Conservation (phyloP, 2,329 filamentous ascomycete genomes). For the Cryphonectria carpinicola region DNA sequence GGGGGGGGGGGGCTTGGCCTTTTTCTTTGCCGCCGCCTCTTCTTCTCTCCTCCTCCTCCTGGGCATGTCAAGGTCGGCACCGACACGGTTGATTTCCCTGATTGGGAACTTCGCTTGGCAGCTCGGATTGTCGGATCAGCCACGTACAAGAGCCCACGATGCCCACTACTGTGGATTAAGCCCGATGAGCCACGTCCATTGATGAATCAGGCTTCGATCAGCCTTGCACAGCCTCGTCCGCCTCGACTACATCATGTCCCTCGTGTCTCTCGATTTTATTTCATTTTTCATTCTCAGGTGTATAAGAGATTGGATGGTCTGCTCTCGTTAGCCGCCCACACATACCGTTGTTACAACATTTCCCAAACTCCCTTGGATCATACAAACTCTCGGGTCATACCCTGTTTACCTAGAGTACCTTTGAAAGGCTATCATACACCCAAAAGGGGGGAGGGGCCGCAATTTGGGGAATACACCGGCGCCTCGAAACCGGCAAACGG, state of each 20-base stretch:
- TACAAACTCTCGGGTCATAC: not conserved
- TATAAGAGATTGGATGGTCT: not conserved
- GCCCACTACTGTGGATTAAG: not conserved
- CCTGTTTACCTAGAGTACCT: not conserved
- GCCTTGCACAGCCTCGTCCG: slow-evolving; percentile 21
- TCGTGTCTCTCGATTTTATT: not conserved
- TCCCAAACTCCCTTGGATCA: slow-evolving; percentile 5
- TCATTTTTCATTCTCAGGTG: not conserved
- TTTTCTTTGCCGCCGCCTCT: not conserved
- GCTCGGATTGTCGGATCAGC: slow-evolving; percentile 8
- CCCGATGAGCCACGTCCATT: not conserved
- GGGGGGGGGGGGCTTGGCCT: not conserved
- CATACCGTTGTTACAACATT: not conserved
- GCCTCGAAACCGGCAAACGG: slow-evolving; percentile 3
- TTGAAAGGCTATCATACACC: not conserved
- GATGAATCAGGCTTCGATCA: slow-evolving; percentile 1
- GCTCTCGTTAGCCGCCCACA: not conserved
- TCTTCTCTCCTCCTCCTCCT: not conserved
- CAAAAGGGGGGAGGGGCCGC: not conserved
- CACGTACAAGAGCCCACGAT: not conserved
- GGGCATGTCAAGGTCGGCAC: not conserved
- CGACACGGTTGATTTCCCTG: not conserved
- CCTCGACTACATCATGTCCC: not conserved
- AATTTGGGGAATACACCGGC: not conserved
- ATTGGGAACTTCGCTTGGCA: not conserved